phyloP scores from a whole-genome alignment of 2,329 filamentous ascomycete species.

The Saccharata proteae region DNA sequence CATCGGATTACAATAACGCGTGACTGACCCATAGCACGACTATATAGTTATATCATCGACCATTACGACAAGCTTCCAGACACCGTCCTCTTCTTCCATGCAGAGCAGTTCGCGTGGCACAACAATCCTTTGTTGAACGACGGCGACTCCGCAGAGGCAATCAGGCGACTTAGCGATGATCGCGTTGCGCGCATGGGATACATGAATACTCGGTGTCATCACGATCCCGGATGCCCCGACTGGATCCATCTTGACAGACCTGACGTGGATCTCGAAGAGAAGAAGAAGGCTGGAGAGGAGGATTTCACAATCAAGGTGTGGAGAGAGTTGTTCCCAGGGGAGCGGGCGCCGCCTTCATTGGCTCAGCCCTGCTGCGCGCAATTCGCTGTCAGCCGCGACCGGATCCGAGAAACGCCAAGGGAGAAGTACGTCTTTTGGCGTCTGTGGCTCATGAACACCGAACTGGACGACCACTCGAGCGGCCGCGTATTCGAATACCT shows the following conservation, averaged over 20 bases:
- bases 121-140: slow-evolving; percentile 42
- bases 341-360: slow-evolving; percentile 18
- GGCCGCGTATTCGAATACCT: slow-evolving; percentile 27
- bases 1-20: too few relatives aligned
- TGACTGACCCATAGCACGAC: too few relatives aligned
- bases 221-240: slow-evolving; percentile 45
- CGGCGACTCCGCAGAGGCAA: slow-evolving; percentile 35
- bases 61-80: slow-evolving; percentile 47
- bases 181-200: slow-evolving; percentile 42
- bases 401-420: slow-evolving; percentile 35
- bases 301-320: slow-evolving; percentile 20
- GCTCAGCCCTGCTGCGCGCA: slow-evolving; percentile 43
- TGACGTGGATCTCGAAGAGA: slow-evolving; percentile 25
- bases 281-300: slow-evolving; percentile 25
- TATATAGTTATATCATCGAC: slow-evolving; percentile 53
- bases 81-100: slow-evolving; percentile 48
- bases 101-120: slow-evolving; percentile 43
- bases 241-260: slow-evolving; percentile 40
- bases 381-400: slow-evolving; percentile 38
- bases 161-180: slow-evolving; percentile 38
- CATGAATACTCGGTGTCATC: slow-evolving; percentile 48
- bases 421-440: slow-evolving; percentile 41
- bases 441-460: slow-evolving; percentile 36
- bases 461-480: slow-evolving; percentile 23
- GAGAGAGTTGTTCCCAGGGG: slow-evolving; percentile 28